Conservation (phyloP, 805 yeast genomes). For the Candida railenensis region DNA sequence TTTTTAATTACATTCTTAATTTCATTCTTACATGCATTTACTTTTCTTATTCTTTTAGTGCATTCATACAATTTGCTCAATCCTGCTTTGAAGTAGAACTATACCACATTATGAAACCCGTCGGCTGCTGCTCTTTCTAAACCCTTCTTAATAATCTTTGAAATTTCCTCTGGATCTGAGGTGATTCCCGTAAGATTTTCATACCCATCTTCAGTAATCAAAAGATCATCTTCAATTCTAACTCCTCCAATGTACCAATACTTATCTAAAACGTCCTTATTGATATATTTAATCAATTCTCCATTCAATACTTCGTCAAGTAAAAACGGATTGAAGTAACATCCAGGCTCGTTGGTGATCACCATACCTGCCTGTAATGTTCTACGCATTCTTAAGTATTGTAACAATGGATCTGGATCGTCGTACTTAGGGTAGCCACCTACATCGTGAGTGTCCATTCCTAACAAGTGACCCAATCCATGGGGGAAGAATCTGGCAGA, state of each 20-base stretch:
- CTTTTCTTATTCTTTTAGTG: no score
- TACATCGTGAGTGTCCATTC: constrained; percentile 95
- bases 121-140: constrained; percentile 51
- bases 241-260: constrained; percentile 96
- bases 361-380: constrained; percentile 73
- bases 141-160: constrained; percentile 73
- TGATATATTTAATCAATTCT: constrained; percentile 53
- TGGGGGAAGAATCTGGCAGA: constrained; percentile 89
- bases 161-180: constrained; percentile 80
- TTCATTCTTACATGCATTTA: no score
- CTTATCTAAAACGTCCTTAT: constrained; percentile 63
- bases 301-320: constrained; percentile 59
- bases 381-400: constrained; percentile 80
- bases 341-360: constrained; percentile 93
- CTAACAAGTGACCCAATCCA: constrained; percentile 91
- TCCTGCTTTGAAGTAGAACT: no score
- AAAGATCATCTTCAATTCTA: constrained; percentile 89
- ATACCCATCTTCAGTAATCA: constrained; percentile 72
- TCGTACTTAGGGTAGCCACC: constrained; percentile 86
- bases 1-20: no score
- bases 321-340: constrained; percentile 83
- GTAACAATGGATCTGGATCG: constrained; percentile 75
- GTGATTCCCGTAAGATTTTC: constrained; percentile 84
- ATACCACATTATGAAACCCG: constrained; percentile 59
- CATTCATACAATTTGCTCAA: no score